Evolutionary conservation across 2,329 filamentous ascomycete species (phyloP), one percentile per base, ranked within the genome.

Genomic region (Aspergillus phoenicis): DNA sequence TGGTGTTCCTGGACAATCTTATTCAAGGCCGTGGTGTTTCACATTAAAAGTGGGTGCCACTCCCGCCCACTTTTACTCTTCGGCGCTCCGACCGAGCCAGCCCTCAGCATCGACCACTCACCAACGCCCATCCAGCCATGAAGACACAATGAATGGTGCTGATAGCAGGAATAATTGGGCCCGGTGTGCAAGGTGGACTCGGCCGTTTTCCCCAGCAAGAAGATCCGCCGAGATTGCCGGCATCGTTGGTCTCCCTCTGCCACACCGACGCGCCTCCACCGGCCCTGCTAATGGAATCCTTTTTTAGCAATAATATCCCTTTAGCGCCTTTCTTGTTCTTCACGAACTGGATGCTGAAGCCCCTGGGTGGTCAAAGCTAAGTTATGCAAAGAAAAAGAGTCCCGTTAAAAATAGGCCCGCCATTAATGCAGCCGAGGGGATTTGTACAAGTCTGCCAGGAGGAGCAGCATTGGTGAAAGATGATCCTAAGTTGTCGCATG

Each of bases 181-280:
- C 22, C 28, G 11, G 13, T 48, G 22, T 22, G 6, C 13, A 48
- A 15, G 7, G 45, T 48, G 45, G 45, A 48, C 24, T 28, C 47
- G 47, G 47, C 47, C 47, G 47, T 49, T 49, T 49, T 49, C 47
- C 47, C 47, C 47, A 49, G 47, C 47, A 28, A 49, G 47, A 49
- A n/a, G 47, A 49, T n/a, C 47, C 47, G 24, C 47, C 47, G 47
- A 49, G 33, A 49, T 49, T 49, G 26, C 47, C 47, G 47, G 26
- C n/a, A 20, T 48, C 47, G 7, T 26, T 49, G 47, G 47, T 17
- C 5, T 30, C 24, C 8, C 47, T 30, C 24, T 49, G 15, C 26
- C 15, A 28, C 47, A 26, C 45, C 17, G 41, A 26, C 20, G n/a
- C 39, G 13, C 45, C 41, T 48, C 45, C 45, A 48, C 45, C 20